Conservation (phyloP, 306 rosid genomes). For the Geum urbanum region DNA sequence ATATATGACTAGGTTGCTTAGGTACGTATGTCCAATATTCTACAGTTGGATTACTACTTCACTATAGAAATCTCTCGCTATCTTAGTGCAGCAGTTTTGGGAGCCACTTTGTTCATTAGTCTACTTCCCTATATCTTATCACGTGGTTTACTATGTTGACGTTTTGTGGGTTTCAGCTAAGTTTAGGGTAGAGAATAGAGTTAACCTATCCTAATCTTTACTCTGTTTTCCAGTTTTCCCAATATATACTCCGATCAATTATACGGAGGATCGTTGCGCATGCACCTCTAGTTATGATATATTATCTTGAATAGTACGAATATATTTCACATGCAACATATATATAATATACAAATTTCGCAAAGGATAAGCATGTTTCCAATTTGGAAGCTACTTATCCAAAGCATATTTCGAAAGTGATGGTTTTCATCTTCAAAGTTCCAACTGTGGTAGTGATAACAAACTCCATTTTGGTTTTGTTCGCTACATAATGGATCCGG, state of each 20-base stretch:
- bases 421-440: neutral
- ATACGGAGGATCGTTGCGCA: neutral
- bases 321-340: too few species aligned
- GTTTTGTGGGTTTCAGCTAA: neutral
- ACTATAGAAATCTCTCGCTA: neutral
- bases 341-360: too few species aligned
- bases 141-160: neutral
- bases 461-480: neutral
- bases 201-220: neutral
- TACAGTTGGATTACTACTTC: neutral
- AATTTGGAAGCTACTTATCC: neutral
- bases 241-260: neutral
- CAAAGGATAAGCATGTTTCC: too few species aligned
- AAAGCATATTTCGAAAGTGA: neutral
- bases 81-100: neutral
- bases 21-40: neutral
- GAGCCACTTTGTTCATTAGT: neutral
- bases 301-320: too few species aligned
- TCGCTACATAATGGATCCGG: constrained; percentile 9
- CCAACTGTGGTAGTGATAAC: too few species aligned
- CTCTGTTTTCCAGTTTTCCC: neutral
- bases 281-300: neutral
- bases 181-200: neutral
- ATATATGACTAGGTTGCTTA: too few species aligned
- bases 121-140: neutral